A percentile compares a stretch with the other conserved stretches of the same genome.
Evolutionary conservation across 768 basidiomycete genomes (phyloP).

Genomic region (Dacryopinax spathularia): DNA sequence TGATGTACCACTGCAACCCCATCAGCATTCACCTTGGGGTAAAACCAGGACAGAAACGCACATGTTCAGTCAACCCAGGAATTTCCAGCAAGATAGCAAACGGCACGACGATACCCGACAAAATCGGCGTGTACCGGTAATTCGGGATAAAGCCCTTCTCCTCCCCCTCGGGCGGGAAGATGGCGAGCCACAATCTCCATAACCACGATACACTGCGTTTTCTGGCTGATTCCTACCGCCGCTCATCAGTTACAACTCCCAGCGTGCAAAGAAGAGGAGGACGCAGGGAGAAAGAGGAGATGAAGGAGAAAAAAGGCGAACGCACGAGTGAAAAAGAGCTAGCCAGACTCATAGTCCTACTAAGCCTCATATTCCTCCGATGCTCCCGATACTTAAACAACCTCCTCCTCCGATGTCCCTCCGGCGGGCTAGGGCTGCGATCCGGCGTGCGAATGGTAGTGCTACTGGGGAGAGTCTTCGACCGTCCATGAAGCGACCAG

Average conservation of each 20-base stretch:
- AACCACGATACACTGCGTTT: not conserved
- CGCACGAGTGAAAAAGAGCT: not conserved
- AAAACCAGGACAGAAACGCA: constrained; percentile 23
- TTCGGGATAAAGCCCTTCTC: constrained; percentile 31
- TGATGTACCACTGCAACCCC: constrained; percentile 27
- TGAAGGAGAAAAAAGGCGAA: not conserved
- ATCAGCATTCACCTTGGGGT: not conserved
- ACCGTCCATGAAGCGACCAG: not conserved
- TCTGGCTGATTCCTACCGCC: not conserved
- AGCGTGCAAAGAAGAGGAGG: too few species aligned
- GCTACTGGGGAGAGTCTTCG: not conserved
- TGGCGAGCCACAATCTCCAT: not conserved
- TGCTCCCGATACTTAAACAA: not conserved
- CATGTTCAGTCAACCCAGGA: constrained; percentile 60
- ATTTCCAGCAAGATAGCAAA: constrained; percentile 74
- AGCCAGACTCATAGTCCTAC: not conserved
- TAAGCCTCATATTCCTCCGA: not conserved
- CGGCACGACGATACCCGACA: constrained; percentile 47
- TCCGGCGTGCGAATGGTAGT: not conserved
- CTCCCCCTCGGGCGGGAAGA: constrained; percentile 5
- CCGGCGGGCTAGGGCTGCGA: not conserved
- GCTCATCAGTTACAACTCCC: too few species aligned
- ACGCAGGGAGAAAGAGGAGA: too few species aligned
- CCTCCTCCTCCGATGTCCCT: not conserved
- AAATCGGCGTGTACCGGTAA: constrained; percentile 49